A percentile compares a stretch with the other conserved stretches of the same genome.
These are phyloP conservation scores for Scheffersomyces illinoinensis DNA, from an alignment of 1,139 yeast species.

Conservation along the genomic window DNA sequence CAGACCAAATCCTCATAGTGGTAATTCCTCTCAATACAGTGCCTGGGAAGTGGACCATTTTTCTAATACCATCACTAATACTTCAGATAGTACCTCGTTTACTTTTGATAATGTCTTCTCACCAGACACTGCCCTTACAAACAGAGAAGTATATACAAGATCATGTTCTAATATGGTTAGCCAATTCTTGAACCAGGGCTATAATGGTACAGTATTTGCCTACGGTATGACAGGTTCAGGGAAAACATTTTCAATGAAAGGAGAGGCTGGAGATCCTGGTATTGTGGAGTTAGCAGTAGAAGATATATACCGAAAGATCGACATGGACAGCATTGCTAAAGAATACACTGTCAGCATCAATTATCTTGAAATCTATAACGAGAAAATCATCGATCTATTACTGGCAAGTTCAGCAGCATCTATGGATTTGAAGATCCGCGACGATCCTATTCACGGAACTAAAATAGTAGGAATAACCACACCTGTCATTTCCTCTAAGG, in stretches of 20 bases:
- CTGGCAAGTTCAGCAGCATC: constrained; percentile 18
- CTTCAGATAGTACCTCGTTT: constrained; percentile 55
- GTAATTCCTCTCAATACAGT: constrained; percentile 19
- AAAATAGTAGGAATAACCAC: constrained; percentile 75
- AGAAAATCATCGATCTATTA: constrained; percentile 74
- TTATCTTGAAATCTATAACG: constrained; percentile 90
- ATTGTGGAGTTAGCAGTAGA: constrained; percentile 73
- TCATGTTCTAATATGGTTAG: constrained; percentile 64
- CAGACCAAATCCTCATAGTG: constrained; percentile 52
- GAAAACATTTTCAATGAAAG: constrained; percentile 90
- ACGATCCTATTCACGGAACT: constrained; percentile 72
- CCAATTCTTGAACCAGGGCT: constrained; percentile 70
- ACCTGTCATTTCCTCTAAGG: constrained; percentile 53
- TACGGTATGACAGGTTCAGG: constrained; percentile 98
- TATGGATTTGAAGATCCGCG: constrained; percentile 69
- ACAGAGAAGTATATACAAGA: constrained; percentile 59
- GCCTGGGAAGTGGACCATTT: constrained; percentile 48
- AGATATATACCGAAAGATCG: constrained; percentile 60
- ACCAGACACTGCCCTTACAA: constrained; percentile 43
- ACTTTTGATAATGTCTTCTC: constrained; percentile 77
- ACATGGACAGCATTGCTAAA: constrained; percentile 23
- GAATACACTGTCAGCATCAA: constrained; percentile 56
- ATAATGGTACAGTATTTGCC: constrained; percentile 87
- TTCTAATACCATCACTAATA: constrained; percentile 46
- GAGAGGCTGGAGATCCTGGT: constrained; percentile 68